A percentile compares a stretch with the other conserved stretches of the same genome.
phyloP scores from a whole-genome alignment of 176 grass and related monocot genomes.

The Aegilops bicornis region DNA sequence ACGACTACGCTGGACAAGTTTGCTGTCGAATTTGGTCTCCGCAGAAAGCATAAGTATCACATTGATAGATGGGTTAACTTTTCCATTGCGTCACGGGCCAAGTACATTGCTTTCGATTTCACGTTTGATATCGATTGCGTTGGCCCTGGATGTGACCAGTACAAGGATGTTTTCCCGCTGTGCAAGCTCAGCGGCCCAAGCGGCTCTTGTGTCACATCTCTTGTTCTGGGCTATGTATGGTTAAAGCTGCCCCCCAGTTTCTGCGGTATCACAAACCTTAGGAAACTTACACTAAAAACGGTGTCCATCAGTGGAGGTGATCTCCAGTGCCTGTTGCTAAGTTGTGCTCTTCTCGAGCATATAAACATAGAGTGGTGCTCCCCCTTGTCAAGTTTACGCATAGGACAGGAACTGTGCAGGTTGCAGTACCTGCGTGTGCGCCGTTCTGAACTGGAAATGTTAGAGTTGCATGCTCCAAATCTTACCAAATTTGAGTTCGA shows the following conservation, averaged over 20 bases:
- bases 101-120: background rate
- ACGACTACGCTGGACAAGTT: background rate
- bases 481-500: constrained; percentile 1
- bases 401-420: background rate
- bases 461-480: background rate
- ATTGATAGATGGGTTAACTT: constrained; percentile 4
- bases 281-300: background rate
- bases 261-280: background rate
- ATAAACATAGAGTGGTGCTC: background rate
- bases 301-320: background rate
- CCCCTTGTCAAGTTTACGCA: background rate
- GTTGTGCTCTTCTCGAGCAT: background rate
- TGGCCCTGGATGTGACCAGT: background rate
- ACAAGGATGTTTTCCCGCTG: background rate
- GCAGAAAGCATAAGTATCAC: background rate
- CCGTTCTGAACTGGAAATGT: background rate
- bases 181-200: background rate
- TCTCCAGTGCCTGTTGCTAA: background rate
- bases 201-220: background rate
- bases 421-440: background rate
- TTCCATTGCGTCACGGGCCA: background rate
- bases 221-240: background rate
- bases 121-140: background rate
- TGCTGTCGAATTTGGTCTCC: background rate
- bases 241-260: background rate